phyloP scores from a whole-genome alignment of 2,329 filamentous ascomycete genomes.

The Bipolaris zeicola region DNA sequence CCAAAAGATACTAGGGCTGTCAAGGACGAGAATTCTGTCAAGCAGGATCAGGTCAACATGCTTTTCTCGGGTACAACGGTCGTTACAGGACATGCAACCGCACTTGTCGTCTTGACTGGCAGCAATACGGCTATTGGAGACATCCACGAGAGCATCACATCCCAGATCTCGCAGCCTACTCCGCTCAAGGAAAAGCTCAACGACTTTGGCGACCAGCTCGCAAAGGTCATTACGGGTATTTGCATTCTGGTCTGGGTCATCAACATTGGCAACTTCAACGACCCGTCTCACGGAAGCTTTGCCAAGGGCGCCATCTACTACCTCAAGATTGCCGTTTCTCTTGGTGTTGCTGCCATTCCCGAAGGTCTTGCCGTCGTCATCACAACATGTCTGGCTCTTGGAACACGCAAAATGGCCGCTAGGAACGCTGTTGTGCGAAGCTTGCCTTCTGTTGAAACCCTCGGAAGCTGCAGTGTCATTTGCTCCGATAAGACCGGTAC shows the following conservation, averaged over 20 bases:
- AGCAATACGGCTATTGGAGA: conserved; percentile 93
- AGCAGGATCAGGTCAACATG: conserved; percentile 98
- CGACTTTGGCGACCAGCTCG: conserved; percentile 93
- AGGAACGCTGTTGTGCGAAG: conserved; percentile 98
- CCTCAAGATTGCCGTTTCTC: conserved; percentile 97
- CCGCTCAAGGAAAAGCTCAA: conserved; percentile 98
- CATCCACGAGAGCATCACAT: conserved; percentile 97
- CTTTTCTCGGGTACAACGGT: conserved; percentile 98
- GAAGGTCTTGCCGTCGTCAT: conserved; percentile 98
- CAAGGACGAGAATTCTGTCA: conserved; percentile 81
- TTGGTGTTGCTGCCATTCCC: conserved; percentile 96
- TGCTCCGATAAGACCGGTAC: conserved; percentile 99
- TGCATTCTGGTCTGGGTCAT: conserved; percentile 97
- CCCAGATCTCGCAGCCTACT: conserved; percentile 96
- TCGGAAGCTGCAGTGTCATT: conserved; percentile 98
- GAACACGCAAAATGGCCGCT: conserved; percentile 97
- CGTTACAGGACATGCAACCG: conserved; percentile 89
- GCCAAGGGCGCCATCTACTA: conserved; percentile 99
- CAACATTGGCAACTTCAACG: conserved; percentile 96
- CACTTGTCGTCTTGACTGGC: conserved; percentile 88
- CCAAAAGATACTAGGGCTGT: conserved; percentile 76
- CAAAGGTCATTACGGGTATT: conserved; percentile 97
- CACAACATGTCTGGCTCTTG: conserved; percentile 94
- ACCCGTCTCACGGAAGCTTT: conserved; percentile 91
- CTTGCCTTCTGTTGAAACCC: conserved; percentile 93